Conservation (phyloP, 139 green algal species). For the Chlamydomonas schloesseri region DNA sequence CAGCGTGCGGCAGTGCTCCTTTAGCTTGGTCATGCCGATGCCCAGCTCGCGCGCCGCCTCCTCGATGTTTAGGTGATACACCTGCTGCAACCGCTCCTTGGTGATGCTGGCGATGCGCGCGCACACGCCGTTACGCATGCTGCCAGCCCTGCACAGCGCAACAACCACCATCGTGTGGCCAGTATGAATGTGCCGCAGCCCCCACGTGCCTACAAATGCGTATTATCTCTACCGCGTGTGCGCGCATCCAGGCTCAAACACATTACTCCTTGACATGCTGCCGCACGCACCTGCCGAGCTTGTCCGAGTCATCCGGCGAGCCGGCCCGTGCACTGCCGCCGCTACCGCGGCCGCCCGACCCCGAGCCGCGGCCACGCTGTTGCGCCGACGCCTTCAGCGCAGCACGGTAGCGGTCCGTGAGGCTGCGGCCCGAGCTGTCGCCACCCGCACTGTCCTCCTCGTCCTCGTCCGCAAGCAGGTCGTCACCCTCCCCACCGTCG, state of each 20-base stretch:
- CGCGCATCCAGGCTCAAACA: too few species aligned
- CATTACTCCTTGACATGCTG: too few species aligned
- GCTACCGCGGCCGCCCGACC: not conserved
- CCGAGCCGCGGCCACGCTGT: not conserved
- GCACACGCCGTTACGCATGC: slow-evolving; percentile 26
- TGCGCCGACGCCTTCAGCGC: slow-evolving; percentile 31
- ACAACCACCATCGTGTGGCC: too few species aligned
- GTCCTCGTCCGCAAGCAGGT: slow-evolving; percentile 4
- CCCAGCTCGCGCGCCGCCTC: slow-evolving; percentile 62
- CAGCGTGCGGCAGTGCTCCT: slow-evolving; percentile 62
- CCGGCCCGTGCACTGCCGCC: not conserved
- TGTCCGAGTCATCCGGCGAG: not conserved
- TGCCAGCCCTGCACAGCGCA: not conserved
- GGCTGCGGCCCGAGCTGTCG: not conserved
- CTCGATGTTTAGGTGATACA: slow-evolving; percentile 59
- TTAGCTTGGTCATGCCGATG: slow-evolving; percentile 69
- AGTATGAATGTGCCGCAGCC: too few species aligned
- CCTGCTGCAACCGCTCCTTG: slow-evolving; percentile 41
- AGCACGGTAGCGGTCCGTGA: slow-evolving; percentile 34
- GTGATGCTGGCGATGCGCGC: slow-evolving; percentile 41
- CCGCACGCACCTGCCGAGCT: not conserved
- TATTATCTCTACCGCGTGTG: too few species aligned
- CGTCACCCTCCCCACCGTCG: not conserved
- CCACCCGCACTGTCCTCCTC: not conserved
- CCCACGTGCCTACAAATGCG: too few species aligned